Percentiles rank a stretch among this genome's conserved stretches.
phyloP scores from a whole-genome alignment of 345 rosid species.

The Angophora floribunda region DNA sequence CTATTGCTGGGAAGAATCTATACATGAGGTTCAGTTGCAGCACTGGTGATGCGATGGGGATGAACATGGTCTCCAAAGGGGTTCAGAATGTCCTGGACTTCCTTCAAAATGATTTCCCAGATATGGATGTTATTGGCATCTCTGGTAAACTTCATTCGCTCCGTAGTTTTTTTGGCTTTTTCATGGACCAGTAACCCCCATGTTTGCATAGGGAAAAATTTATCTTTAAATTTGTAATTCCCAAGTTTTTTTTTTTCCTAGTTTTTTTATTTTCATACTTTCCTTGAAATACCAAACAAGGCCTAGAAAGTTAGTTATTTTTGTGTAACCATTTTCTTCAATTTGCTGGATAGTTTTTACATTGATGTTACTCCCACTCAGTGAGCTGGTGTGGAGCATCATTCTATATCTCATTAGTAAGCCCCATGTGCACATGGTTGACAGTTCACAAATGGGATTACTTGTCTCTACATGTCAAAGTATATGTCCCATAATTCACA shows the following conservation, averaged over 20 bases:
- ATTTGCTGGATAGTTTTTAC: neutral
- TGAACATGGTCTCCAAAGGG: slow-evolving; percentile 90
- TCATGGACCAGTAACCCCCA: neutral
- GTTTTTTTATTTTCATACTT: neutral
- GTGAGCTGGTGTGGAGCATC: neutral
- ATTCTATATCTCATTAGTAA: neutral
- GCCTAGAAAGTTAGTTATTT: neutral
- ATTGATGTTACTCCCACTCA: neutral
- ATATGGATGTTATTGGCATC: slow-evolving; percentile 73
- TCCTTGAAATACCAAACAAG: neutral
- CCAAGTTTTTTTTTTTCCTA: neutral
- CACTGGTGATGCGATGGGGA: slow-evolving; percentile 94
- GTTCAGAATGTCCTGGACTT: slow-evolving; percentile 79
- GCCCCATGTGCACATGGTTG: neutral
- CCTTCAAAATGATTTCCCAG: slow-evolving; percentile 60
- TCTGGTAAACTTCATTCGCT: slow-evolving; percentile 30
- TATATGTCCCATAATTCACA: neutral
- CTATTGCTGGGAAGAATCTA: slow-evolving; percentile 71
- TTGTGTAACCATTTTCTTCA: neutral
- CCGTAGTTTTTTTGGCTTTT: neutral
- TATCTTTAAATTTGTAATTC: neutral
- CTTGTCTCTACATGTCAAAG: neutral
- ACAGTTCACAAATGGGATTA: neutral
- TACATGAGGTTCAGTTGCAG: slow-evolving; percentile 56
- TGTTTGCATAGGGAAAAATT: neutral